Percentiles rank a stretch among this genome's conserved stretches.
Conservation (phyloP, 257 asterid species). For the Forsythia suspensa region DNA sequence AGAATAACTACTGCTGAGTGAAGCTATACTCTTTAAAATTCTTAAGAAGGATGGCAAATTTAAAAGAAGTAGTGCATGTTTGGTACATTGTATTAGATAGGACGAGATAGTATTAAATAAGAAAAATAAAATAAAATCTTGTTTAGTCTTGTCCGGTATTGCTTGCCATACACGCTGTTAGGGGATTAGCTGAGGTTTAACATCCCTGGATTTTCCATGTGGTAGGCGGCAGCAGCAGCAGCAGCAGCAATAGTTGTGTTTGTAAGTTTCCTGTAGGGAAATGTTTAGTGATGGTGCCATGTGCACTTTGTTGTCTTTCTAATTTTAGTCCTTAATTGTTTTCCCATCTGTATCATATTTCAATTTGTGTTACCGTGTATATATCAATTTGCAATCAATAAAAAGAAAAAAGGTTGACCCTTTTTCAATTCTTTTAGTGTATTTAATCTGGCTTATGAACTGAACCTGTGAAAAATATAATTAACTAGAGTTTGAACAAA, state of each 20-base stretch:
- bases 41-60: not conserved
- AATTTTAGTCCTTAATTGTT: not conserved
- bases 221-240: not conserved
- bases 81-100: not conserved
- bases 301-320: not conserved
- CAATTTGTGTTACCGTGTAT: not conserved
- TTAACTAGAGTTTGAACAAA: too few relatives aligned
- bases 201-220: not conserved
- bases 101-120: not conserved
- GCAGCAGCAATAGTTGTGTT: not conserved
- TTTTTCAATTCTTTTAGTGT: not conserved
- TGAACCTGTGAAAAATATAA: not conserved
- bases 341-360: not conserved
- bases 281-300: not conserved
- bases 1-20: constrained; percentile 35
- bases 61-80: not conserved
- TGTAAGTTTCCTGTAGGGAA: not conserved
- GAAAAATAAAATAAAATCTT: not conserved
- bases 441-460: not conserved
- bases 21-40: not conserved
- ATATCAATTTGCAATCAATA: not conserved
- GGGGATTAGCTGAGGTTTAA: not conserved
- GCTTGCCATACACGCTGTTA: not conserved
- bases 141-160: not conserved
- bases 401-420: not conserved